phyloP scores from a whole-genome alignment of 2,329 filamentous ascomycete species.

The Aspergillus pseudotamarii region DNA sequence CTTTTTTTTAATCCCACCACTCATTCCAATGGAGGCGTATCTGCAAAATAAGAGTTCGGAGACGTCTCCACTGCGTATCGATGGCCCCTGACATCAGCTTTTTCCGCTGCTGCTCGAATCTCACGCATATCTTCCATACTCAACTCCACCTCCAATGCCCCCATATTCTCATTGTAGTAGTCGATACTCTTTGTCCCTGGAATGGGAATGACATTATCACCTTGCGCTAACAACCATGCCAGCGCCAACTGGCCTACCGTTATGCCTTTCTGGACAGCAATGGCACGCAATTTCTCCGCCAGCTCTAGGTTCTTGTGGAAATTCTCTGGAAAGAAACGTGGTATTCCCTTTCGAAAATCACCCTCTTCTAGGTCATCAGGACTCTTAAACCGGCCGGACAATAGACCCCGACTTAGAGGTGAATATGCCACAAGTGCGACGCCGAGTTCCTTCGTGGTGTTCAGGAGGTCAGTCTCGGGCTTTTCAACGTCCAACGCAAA shows the following conservation, averaged over 20 bases:
- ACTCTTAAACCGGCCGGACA: slow-evolving; percentile 47
- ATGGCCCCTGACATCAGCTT: slow-evolving; percentile 9
- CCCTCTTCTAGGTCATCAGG: slow-evolving; percentile 41
- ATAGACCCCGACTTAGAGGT: slow-evolving; percentile 48
- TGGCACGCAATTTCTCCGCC: slow-evolving; percentile 51
- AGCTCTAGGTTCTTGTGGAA: slow-evolving; percentile 60
- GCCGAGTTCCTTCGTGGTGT: slow-evolving; percentile 34
- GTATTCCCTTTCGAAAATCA: slow-evolving; percentile 51
- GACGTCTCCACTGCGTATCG: slow-evolving; percentile 12
- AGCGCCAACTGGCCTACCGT: slow-evolving; percentile 62
- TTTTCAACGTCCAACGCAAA: slow-evolving; percentile 55
- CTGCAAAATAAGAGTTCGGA: slow-evolving; percentile 10
- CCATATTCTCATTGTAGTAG: slow-evolving; percentile 50
- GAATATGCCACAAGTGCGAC: slow-evolving; percentile 48
- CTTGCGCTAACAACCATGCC: slow-evolving; percentile 66
- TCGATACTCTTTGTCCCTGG: slow-evolving; percentile 55
- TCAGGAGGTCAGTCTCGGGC: slow-evolving; percentile 25
- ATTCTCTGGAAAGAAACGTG: slow-evolving; percentile 57
- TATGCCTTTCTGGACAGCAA: slow-evolving; percentile 57
- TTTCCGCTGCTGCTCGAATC: slow-evolving; percentile 12
- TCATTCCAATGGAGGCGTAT: slow-evolving; percentile 14
- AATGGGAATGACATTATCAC: slow-evolving; percentile 63
- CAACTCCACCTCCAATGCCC: slow-evolving; percentile 19
- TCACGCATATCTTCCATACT: slow-evolving; percentile 18
- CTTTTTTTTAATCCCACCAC: too few species aligned